Evolutionary conservation across 139 green algal species (phyloP).

Genomic region (Chlamydomonas urium): DNA sequence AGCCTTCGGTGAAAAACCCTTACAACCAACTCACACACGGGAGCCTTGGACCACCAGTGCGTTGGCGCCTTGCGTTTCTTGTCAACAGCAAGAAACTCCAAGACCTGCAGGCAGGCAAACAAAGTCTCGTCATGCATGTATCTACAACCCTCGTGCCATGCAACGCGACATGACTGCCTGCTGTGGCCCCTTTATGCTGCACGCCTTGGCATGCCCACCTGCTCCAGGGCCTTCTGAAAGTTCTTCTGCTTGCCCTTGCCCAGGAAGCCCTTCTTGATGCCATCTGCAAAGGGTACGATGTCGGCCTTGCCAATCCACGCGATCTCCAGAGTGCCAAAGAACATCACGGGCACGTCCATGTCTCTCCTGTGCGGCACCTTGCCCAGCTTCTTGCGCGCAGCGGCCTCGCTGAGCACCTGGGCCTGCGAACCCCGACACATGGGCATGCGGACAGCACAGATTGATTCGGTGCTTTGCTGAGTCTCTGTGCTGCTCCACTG

Average conservation of each 20-base stretch:
- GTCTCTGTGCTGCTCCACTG: too few species aligned
- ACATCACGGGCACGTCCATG: slow-evolving; percentile 35
- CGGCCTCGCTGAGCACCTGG: slow-evolving; percentile 31
- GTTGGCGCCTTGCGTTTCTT: slow-evolving; percentile 43
- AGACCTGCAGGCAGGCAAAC: slow-evolving; percentile 33
- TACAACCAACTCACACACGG: too few species aligned
- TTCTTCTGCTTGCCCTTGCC: slow-evolving; percentile 43
- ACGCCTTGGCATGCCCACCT: too few species aligned
- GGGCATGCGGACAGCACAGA: too few species aligned
- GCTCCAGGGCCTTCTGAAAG: slow-evolving; percentile 32
- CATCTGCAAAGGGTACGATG: slow-evolving; percentile 39
- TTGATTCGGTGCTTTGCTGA: too few species aligned
- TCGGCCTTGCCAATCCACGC: slow-evolving; percentile 54
- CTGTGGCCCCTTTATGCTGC: too few species aligned
- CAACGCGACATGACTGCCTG: too few species aligned
- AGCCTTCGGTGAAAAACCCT: too few species aligned
- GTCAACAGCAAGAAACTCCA: slow-evolving; percentile 42
- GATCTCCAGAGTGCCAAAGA: slow-evolving; percentile 76
- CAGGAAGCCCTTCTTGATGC: slow-evolving; percentile 40
- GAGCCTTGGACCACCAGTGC: slow-evolving; percentile 57
- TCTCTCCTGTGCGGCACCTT: slow-evolving; percentile 27
- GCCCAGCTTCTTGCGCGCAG: slow-evolving; percentile 34
- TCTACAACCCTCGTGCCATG: too few species aligned
- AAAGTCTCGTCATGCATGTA: too few species aligned
- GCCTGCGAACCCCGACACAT: too few species aligned